Conservation (phyloP, 306 rosid genomes). For the Pueraria montana region DNA sequence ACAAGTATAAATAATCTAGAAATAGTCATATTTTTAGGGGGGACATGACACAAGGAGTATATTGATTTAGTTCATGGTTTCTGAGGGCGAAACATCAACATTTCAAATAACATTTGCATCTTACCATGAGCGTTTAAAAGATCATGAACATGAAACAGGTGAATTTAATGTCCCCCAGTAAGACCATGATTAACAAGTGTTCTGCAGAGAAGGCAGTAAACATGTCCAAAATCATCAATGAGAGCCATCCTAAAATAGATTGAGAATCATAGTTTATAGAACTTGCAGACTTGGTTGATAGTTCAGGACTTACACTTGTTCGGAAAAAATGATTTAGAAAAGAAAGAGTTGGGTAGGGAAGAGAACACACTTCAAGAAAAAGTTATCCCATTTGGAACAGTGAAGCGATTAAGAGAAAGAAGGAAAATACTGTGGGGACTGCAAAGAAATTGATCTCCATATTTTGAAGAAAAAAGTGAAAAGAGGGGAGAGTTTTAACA, state of each 20-base stretch:
- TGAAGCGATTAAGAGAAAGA: neutral
- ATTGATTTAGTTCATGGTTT: no score
- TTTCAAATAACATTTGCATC: no score
- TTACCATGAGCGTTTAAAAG: no score
- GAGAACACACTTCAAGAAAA: neutral
- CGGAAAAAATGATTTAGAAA: neutral
- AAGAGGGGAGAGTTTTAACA: neutral
- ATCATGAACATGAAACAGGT: no score
- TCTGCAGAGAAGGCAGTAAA: no score
- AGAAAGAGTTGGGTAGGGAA: neutral
- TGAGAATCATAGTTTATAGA: neutral
- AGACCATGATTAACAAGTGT: no score
- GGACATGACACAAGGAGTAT: no score
- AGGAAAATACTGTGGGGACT: neutral
- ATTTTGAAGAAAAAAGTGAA: neutral
- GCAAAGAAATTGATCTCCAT: neutral
- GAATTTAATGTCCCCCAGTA: no score
- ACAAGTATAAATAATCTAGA: neutral
- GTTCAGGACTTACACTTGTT: neutral
- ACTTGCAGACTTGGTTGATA: constrained; percentile 23
- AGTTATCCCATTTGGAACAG: neutral
- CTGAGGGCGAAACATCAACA: no score
- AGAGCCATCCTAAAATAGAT: no score
- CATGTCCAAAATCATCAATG: no score
- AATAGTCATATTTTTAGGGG: neutral